phyloP scores from a whole-genome alignment of 331 rosid species.

The Pyrus hybrid region DNA sequence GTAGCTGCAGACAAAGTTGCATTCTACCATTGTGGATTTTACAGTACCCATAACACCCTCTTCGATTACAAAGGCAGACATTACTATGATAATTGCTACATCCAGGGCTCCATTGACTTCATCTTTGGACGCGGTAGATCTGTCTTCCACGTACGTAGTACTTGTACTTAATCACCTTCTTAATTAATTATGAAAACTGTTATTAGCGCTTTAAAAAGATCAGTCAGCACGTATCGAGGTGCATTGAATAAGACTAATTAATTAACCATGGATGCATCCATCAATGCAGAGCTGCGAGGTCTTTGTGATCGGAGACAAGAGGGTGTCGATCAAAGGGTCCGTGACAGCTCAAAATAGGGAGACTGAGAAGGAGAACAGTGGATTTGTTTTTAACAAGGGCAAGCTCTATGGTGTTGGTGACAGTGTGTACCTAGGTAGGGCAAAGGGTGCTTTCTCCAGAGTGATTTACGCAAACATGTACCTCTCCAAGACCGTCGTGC shows the following conservation, averaged over 20 bases:
- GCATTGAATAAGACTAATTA: background rate
- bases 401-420: conserved; percentile 65
- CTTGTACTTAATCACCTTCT: background rate
- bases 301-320: conserved; percentile 71
- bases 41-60: conserved; percentile 80
- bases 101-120: conserved; percentile 93
- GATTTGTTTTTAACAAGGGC: conserved; percentile 51
- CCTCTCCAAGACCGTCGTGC: conserved; percentile 48
- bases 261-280: background rate
- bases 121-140: conserved; percentile 88
- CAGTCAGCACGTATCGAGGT: background rate
- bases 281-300: conserved; percentile 61
- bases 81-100: conserved; percentile 68
- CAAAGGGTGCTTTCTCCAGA: conserved; percentile 70
- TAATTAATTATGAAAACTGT: background rate
- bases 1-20: conserved; percentile 70
- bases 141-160: conserved; percentile 32
- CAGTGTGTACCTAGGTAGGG: conserved; percentile 67
- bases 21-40: conserved; percentile 85
- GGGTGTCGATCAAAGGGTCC: conserved; percentile 52
- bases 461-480: conserved; percentile 45
- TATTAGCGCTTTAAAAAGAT: background rate
- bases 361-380: conserved; percentile 42
- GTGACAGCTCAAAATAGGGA: conserved; percentile 57
- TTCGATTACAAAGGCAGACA: conserved; percentile 90